Evolutionary conservation across 2,329 filamentous ascomycete species (phyloP).

Genomic region (Chaetomium sp.): DNA sequence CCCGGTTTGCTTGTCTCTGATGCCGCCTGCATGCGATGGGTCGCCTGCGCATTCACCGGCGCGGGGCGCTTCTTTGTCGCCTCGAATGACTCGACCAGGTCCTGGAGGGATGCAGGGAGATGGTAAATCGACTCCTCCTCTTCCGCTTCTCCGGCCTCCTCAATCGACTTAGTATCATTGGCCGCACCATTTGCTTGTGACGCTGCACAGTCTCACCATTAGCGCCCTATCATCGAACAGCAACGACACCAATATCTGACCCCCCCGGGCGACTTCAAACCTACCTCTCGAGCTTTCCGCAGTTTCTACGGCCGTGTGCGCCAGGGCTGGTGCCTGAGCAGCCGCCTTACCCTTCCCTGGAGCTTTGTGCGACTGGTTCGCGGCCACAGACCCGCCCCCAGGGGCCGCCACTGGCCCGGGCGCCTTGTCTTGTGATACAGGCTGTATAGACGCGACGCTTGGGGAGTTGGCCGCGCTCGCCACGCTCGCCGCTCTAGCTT

Average conservation of each 20-base stretch:
- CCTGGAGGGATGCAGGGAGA: slow-evolving; percentile 78
- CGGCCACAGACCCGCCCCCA: slow-evolving; percentile 21
- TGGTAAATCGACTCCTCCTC: slow-evolving; percentile 85
- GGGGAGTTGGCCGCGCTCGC: slow-evolving; percentile 51
- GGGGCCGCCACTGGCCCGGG: slow-evolving; percentile 27
- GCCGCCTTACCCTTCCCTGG: slow-evolving; percentile 40
- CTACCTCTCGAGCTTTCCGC: slow-evolving; percentile 42
- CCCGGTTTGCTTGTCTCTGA: slow-evolving; percentile 72
- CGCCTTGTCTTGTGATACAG: slow-evolving; percentile 34
- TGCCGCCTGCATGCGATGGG: slow-evolving; percentile 66
- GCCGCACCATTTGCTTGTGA: slow-evolving; percentile 45
- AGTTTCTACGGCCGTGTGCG: slow-evolving; percentile 31
- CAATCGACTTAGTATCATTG: slow-evolving; percentile 44
- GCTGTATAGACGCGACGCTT: slow-evolving; percentile 41
- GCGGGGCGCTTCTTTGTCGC: slow-evolving; percentile 65
- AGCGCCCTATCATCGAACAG: slow-evolving; percentile 12
- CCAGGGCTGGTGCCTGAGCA: slow-evolving; percentile 17
- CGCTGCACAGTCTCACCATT: slow-evolving; percentile 24
- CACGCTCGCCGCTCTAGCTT: slow-evolving; percentile 35
- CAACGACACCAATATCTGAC: too few relatives aligned
- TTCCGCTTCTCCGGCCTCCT: slow-evolving; percentile 45
- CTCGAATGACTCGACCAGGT: slow-evolving; percentile 88
- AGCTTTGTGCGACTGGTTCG: slow-evolving; percentile 24
- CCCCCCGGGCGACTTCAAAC: background rate
- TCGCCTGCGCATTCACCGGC: slow-evolving; percentile 55